Percentiles rank a stretch among this genome's conserved stretches.
These are phyloP conservation scores for Athelia psychrophila DNA, from an alignment of 1,284 basidiomycete species.

Conservation along the genomic window DNA sequence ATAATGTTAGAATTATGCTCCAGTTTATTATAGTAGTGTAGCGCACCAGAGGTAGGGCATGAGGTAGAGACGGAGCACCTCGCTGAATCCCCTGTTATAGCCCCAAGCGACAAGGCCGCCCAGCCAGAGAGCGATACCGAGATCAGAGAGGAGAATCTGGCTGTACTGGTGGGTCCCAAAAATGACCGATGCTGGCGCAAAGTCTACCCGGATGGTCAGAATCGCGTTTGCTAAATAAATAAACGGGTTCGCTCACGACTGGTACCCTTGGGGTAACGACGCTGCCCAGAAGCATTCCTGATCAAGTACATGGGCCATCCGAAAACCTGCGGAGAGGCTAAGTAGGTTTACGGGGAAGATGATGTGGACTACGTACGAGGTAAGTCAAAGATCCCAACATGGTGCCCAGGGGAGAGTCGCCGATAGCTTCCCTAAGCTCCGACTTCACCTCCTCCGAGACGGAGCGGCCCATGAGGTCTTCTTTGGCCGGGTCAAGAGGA, in stretches of 20 bases:
- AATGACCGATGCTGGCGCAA: slow-evolving; percentile 78
- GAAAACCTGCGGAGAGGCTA: slow-evolving; percentile 43
- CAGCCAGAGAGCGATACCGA: slow-evolving; percentile 80
- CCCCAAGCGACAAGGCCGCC: slow-evolving; percentile 58
- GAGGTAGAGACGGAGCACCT: slow-evolving; percentile 81
- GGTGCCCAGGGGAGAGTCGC: slow-evolving; percentile 89
- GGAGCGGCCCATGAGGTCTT: slow-evolving; percentile 67
- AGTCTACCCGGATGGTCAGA: slow-evolving; percentile 51
- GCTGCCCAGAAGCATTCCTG: slow-evolving; percentile 87
- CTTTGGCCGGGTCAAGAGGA: slow-evolving; percentile 61
- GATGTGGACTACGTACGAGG: slow-evolving; percentile 53
- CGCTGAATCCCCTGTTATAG: slow-evolving; percentile 67
- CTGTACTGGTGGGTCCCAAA: slow-evolving; percentile 82
- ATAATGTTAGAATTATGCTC: slow-evolving; percentile 2
- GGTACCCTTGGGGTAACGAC: slow-evolving; percentile 76
- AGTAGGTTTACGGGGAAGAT: no score
- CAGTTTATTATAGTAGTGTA: not conserved
- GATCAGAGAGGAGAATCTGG: slow-evolving; percentile 83
- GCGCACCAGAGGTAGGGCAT: slow-evolving; percentile 87
- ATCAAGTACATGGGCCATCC: slow-evolving; percentile 91
- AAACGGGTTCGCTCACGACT: slow-evolving; percentile 64
- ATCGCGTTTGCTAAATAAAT: not conserved
- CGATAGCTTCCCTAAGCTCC: slow-evolving; percentile 86
- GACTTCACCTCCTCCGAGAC: slow-evolving; percentile 72
- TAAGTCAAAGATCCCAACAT: slow-evolving; percentile 66